Evolutionary conservation across 805 yeast genomes (phyloP).

Genomic region (Yamadazyma insecticola): DNA sequence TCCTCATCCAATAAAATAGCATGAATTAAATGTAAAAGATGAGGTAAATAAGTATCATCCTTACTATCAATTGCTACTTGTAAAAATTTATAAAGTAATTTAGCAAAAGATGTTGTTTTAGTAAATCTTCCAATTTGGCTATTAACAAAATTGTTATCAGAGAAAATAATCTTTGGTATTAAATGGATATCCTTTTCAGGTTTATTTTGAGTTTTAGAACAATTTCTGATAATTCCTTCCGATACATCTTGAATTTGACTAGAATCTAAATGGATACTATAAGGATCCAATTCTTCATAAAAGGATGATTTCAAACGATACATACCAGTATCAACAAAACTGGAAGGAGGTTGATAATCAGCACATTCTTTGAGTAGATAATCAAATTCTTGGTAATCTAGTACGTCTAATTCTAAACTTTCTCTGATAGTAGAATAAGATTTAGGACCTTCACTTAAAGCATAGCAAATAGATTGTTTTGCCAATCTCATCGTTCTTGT

Average conservation of each 20-base stretch:
- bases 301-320: conserved; percentile 62
- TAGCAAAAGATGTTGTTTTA: conserved; percentile 50
- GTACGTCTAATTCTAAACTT: conserved; percentile 20
- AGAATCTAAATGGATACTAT: conserved; percentile 44
- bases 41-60: conserved; percentile 53
- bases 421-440: conserved; percentile 47
- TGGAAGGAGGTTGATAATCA: conserved; percentile 57
- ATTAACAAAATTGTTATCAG: conserved; percentile 31
- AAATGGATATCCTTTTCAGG: conserved; percentile 43
- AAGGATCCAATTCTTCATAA: conserved; percentile 58
- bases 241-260: conserved; percentile 50
- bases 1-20: conserved; percentile 56
- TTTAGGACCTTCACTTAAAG: conserved; percentile 47
- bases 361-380: conserved; percentile 57
- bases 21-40: conserved; percentile 64
- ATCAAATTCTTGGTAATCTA: conserved; percentile 41
- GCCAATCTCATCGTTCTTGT: conserved; percentile 24
- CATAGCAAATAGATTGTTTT: conserved; percentile 43
- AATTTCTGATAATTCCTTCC: conserved; percentile 38
- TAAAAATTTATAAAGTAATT: conserved; percentile 53
- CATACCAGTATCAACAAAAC: conserved; percentile 53
- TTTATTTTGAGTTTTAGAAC: conserved; percentile 34
- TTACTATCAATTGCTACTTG: conserved; percentile 46
- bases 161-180: conserved; percentile 37
- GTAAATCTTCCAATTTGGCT: conserved; percentile 44